Evolutionary conservation across 1,139 yeast species (phyloP).

Genomic region (Pichia sp.): DNA sequence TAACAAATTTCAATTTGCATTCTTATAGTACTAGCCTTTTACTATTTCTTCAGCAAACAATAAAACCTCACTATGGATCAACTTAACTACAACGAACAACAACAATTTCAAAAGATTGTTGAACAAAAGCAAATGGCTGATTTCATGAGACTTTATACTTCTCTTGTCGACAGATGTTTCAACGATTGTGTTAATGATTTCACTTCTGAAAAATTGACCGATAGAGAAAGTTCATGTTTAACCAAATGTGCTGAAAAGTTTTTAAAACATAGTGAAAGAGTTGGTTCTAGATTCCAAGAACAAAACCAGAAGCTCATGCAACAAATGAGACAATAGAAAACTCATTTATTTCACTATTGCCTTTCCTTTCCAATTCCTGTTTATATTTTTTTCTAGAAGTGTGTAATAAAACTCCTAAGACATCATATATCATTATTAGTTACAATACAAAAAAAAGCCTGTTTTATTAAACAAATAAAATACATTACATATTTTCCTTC

Average conservation of each 20-base stretch:
- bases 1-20: neutral
- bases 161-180: slow-evolving; percentile 93
- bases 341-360: neutral
- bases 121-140: slow-evolving; percentile 99
- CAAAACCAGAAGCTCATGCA: slow-evolving; percentile 63
- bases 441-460: neutral
- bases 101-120: slow-evolving; percentile 88
- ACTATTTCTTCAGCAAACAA: neutral
- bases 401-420: neutral
- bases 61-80: slow-evolving; percentile 52
- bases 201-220: slow-evolving; percentile 81
- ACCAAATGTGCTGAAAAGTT: slow-evolving; percentile 94
- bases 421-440: neutral
- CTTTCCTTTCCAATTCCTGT: neutral
- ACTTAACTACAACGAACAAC: slow-evolving; percentile 88
- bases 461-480: neutral
- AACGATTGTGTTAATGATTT: slow-evolving; percentile 96
- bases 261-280: slow-evolving; percentile 96
- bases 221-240: slow-evolving; percentile 80
- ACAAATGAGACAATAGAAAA: slow-evolving; percentile 30
- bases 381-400: slow-evolving; percentile 3
- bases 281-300: slow-evolving; percentile 98
- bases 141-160: slow-evolving; percentile 93
- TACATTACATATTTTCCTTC: slow-evolving; percentile 24
- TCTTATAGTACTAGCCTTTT: neutral